Conservation (phyloP, 176 grass and related monocot genomes). For the Phragmites australis region DNA sequence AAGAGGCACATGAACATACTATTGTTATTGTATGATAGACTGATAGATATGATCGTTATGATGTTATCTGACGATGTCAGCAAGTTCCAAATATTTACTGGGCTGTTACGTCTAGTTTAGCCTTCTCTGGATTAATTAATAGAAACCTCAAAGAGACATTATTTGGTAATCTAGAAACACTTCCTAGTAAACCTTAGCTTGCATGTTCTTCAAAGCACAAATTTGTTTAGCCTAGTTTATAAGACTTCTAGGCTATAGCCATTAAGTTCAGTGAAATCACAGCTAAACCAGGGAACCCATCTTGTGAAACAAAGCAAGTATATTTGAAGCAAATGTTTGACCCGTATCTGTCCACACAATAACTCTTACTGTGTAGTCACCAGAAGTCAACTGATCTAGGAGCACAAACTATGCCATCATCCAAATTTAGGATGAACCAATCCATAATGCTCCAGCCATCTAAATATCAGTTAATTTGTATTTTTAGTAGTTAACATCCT, state of each 20-base stretch:
- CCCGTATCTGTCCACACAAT: slow-evolving; percentile 69
- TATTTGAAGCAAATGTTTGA: slow-evolving; percentile 42
- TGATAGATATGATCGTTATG: background rate
- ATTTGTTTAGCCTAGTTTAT: background rate
- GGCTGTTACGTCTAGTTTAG: background rate
- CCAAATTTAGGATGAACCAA: slow-evolving; percentile 57
- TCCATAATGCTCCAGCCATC: slow-evolving; percentile 44
- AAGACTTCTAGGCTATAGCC: background rate
- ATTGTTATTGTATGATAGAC: background rate
- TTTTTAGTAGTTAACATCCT: slow-evolving; percentile 1
- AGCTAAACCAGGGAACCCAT: background rate
- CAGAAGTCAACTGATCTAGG: slow-evolving; percentile 53
- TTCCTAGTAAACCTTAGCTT: background rate
- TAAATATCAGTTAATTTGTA: too few relatives aligned
- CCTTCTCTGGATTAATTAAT: background rate
- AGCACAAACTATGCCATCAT: slow-evolving; percentile 59
- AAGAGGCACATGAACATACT: background rate
- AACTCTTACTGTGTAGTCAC: slow-evolving; percentile 56
- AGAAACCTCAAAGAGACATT: background rate
- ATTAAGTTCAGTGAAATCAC: background rate
- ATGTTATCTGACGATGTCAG: slow-evolving; percentile 1
- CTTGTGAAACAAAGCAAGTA: background rate
- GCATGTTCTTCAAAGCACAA: background rate
- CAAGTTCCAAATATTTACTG: background rate
- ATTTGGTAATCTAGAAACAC: background rate